Base-by-base conservation (phyloP, 2,329 filamentous ascomycete species). In the Fusarium armeniacum region DNA sequence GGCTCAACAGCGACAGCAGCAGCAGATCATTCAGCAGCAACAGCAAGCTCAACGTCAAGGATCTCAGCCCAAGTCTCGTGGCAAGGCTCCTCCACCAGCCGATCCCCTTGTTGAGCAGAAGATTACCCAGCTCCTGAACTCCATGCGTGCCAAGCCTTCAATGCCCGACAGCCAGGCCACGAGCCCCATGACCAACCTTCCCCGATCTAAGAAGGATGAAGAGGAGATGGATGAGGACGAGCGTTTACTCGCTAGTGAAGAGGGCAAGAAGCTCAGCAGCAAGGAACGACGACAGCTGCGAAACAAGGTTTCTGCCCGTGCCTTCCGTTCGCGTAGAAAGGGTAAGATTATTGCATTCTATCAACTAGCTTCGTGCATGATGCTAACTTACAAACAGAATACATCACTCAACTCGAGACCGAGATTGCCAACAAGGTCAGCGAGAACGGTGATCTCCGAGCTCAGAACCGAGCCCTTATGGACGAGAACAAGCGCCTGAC, bases 211-310 rank as follows among this genome's bases (percentile, higher is more conserved):
- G 86, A 98, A 98, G 86, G 94, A 98, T 45, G 94, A 98, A 76
- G 94, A 98, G 67, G 95, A 98, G 55, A 98, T 99, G 95, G 96
- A 99, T 74, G 95, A 98, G 80, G 96, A 98, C 75, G 96, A 98
- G 85, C 88, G 93, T 72, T 85, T 98, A 12, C 85, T 98, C 24
- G 93, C 93, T n/a, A 98, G 94, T 65, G 96, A 99, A 76, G 95
- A 98, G 82, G 96, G 95, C 76, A 99, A 99, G 90, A 98, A 98
- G 85, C 87, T 99, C n/a, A 96, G 91, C 81, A 97, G 93, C 85
- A 98, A 98, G 83, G 94, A 98, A 82, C 91, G 96, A 65, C 91
- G 96, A 72, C 96, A 98, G 81, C 87, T 99, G n/a, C 90, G 96
- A 70, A 99, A 99, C 87, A 99, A 99, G 83, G 96, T 99, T 6